Percentiles rank a stretch among this genome's conserved stretches.
phyloP scores from a whole-genome alignment of 768 basidiomycete genomes.

The Lepiota brunneoincarnata region DNA sequence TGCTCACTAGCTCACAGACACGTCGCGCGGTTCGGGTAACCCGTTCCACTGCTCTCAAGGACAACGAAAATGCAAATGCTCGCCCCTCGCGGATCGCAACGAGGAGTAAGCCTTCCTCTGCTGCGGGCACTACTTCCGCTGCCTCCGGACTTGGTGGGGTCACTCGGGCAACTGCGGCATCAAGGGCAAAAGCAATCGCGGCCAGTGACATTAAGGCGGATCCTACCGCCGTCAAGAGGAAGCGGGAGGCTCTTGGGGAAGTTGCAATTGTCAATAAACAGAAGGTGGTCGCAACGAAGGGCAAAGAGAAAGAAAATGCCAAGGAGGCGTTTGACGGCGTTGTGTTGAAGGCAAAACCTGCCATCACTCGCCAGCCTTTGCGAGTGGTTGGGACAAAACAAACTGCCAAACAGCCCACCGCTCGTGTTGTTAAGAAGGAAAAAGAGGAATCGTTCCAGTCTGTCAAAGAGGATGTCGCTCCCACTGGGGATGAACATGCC shows the following conservation, averaged over 20 bases:
- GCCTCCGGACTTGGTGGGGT: slow-evolving; percentile 33
- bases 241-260: slow-evolving; percentile 79
- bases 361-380: slow-evolving; percentile 50
- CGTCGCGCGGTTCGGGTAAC: slow-evolving; percentile 64
- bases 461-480: slow-evolving; percentile 27
- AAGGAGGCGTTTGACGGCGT: slow-evolving; percentile 63
- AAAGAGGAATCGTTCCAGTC: slow-evolving; percentile 16
- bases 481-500: slow-evolving; percentile 45
- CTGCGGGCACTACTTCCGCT: slow-evolving; percentile 34
- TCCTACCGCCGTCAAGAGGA: slow-evolving; percentile 61
- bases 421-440: slow-evolving; percentile 17
- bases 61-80: slow-evolving; percentile 74
- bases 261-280: slow-evolving; percentile 57
- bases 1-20: slow-evolving; percentile 40
- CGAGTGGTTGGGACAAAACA: slow-evolving; percentile 52
- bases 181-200: slow-evolving; percentile 12
- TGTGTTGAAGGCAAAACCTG: slow-evolving; percentile 50
- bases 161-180: slow-evolving; percentile 45
- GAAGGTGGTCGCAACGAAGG: slow-evolving; percentile 37
- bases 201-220: slow-evolving; percentile 35
- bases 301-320: slow-evolving; percentile 58
- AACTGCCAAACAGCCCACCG: slow-evolving; percentile 25
- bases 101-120: slow-evolving; percentile 56
- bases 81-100: slow-evolving; percentile 58
- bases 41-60: slow-evolving; percentile 49